Conservation (phyloP, 164 flowering plant genomes). For the Dillenia turbinata region DNA sequence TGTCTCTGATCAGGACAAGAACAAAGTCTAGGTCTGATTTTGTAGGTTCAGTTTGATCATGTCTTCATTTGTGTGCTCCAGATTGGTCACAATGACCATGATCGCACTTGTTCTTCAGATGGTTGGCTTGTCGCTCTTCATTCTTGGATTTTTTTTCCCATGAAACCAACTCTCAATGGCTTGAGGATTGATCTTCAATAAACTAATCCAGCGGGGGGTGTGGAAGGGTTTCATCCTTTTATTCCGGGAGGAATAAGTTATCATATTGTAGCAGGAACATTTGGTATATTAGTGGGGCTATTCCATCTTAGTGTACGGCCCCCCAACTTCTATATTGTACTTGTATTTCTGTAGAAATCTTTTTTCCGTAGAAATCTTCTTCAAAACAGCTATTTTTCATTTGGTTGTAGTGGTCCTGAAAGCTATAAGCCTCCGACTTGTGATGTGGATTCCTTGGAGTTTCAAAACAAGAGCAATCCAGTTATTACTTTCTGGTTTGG, state of each 20-base stretch:
- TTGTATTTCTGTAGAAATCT: no score
- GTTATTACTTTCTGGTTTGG: no score
- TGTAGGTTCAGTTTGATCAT: no score
- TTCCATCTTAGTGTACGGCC: no score
- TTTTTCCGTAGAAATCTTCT: neutral
- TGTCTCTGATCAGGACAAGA: no score
- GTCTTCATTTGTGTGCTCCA: slow-evolving; percentile 42
- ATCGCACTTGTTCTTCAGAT: slow-evolving; percentile 58
- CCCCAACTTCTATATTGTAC: no score
- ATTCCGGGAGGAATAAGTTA: no score
- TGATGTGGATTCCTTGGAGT: slow-evolving; percentile 18
- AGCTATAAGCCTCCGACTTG: slow-evolving; percentile 52
- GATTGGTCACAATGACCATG: slow-evolving; percentile 32
- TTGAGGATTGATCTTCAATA: slow-evolving; percentile 38
- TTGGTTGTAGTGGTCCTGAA: slow-evolving; percentile 62
- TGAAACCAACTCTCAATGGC: slow-evolving; percentile 82
- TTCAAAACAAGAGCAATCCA: slow-evolving; percentile 9
- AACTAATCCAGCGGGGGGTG: neutral
- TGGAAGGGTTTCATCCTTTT: no score
- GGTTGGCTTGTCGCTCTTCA: slow-evolving; percentile 63
- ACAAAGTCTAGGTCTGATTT: no score
- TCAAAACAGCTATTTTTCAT: slow-evolving; percentile 1
- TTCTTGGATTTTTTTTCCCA: slow-evolving; percentile 85
- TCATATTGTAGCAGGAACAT: no score
- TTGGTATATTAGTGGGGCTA: no score